Conservation (phyloP, 202 grass and related monocot genomes). For the Panicum virgatum region DNA sequence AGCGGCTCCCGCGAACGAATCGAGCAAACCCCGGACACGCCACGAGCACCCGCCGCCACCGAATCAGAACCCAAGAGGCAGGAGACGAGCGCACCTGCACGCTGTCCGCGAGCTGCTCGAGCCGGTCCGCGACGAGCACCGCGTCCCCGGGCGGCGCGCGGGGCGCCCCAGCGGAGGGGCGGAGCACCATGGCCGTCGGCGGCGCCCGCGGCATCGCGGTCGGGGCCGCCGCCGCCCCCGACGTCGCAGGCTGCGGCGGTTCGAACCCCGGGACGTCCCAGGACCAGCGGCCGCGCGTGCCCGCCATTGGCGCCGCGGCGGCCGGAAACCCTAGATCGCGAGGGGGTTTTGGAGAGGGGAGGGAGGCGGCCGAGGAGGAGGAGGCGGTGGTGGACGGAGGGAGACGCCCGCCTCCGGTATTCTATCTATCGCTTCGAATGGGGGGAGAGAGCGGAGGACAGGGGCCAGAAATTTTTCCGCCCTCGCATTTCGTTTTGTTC, state of each 20-base stretch:
- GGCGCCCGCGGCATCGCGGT: slow-evolving; percentile 44
- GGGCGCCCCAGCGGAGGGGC: slow-evolving; percentile 49
- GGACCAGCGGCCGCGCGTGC: slow-evolving; percentile 67
- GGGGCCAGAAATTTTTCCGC: slow-evolving; percentile 71
- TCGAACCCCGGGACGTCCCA: slow-evolving; percentile 96
- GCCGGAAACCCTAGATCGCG: slow-evolving; percentile 76
- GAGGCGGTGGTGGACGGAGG: slow-evolving; percentile 8
- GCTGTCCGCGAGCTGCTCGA: slow-evolving; percentile 75
- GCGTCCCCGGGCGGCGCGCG: slow-evolving; percentile 9
- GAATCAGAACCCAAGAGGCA: neutral
- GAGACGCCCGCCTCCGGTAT: slow-evolving; percentile 9
- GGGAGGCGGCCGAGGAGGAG: neutral
- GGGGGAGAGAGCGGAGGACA: slow-evolving; percentile 41
- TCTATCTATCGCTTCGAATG: slow-evolving; percentile 62
- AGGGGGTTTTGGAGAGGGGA: slow-evolving; percentile 14
- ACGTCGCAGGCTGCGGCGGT: slow-evolving; percentile 42
- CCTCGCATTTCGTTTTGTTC: slow-evolving; percentile 42
- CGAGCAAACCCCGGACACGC: neutral
- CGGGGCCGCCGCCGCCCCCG: slow-evolving; percentile 15
- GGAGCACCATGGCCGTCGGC: slow-evolving; percentile 41
- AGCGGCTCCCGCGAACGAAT: neutral
- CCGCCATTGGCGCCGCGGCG: slow-evolving; percentile 66
- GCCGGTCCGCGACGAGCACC: slow-evolving; percentile 44
- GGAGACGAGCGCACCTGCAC: slow-evolving; percentile 65
- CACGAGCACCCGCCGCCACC: neutral